Percentiles rank a stretch among this genome's conserved stretches.
Evolutionary conservation across 1,284 basidiomycete genomes (phyloP).

Genomic region (Cutaneotrichosporon spelunceum): DNA sequence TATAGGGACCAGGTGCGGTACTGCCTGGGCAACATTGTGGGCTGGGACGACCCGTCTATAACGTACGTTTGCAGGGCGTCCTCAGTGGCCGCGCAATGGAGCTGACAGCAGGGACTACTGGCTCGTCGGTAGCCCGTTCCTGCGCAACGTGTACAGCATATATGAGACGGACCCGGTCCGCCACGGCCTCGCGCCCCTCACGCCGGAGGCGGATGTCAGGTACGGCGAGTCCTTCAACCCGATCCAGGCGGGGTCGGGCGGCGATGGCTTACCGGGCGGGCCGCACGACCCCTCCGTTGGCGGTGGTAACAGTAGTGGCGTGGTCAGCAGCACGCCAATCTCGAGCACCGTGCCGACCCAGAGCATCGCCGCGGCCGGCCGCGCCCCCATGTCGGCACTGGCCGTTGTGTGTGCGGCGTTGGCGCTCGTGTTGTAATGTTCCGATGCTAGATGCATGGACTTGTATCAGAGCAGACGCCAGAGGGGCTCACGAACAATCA

Average conservation of each 20-base stretch:
- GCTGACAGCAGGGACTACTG: constrained; percentile 52
- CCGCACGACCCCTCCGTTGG: background rate
- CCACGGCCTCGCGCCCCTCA: constrained; percentile 69
- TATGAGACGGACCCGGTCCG: constrained; percentile 70
- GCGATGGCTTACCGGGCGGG: background rate
- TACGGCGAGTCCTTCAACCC: background rate
- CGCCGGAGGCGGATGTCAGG: background rate
- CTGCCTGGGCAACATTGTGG: constrained; percentile 1
- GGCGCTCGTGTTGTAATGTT: background rate
- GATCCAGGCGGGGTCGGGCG: background rate
- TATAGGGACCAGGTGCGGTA: background rate
- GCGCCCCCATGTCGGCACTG: too few relatives aligned
- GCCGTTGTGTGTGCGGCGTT: too few relatives aligned
- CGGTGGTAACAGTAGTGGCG: background rate
- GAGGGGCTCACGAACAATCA: too few relatives aligned
- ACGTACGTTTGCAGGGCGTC: too few relatives aligned
- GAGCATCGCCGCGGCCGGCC: too few relatives aligned
- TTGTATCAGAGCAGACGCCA: too few relatives aligned
- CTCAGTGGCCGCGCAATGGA: too few relatives aligned
- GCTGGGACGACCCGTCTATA: background rate
- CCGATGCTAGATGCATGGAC: too few relatives aligned
- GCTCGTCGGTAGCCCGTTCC: constrained; percentile 48
- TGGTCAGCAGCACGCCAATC: too few relatives aligned
- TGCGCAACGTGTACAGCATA: constrained; percentile 87
- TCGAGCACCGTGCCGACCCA: too few relatives aligned